A percentile compares a stretch with the other conserved stretches of the same genome.
phyloP scores from a whole-genome alignment of 768 basidiomycete genomes.

The Lactifluus volemus region DNA sequence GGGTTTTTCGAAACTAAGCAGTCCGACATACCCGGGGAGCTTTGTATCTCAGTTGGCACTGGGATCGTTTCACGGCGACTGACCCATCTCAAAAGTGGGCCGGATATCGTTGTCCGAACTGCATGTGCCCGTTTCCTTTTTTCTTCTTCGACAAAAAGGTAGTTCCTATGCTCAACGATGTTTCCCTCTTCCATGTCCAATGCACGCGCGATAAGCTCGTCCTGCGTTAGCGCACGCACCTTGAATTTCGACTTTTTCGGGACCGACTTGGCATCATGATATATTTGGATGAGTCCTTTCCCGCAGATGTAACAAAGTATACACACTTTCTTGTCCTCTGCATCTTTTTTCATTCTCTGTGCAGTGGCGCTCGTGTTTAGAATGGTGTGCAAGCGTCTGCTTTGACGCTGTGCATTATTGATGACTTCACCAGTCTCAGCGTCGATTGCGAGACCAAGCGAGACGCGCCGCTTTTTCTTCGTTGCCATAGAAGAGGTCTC shows the following conservation, averaged over 20 bases:
- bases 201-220: conserved; percentile 75
- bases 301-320: neutral
- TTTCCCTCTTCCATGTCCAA: conserved; percentile 86
- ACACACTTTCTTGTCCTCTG: conserved; percentile 52
- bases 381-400: conserved; percentile 60
- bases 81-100: conserved; percentile 64
- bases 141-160: conserved; percentile 74
- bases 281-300: conserved; percentile 18
- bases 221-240: conserved; percentile 56
- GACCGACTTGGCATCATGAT: conserved; percentile 25
- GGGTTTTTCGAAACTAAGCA: neutral
- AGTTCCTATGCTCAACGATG: conserved; percentile 66
- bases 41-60: conserved; percentile 27
- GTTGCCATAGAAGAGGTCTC: conserved; percentile 21
- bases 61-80: conserved; percentile 54
- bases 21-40: conserved; percentile 27
- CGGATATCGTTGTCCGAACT: conserved; percentile 51
- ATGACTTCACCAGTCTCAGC: conserved; percentile 55
- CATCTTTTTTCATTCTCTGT: conserved; percentile 52
- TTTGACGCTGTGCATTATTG: conserved; percentile 39
- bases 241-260: conserved; percentile 54
- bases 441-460: conserved; percentile 45
- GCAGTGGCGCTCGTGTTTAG: conserved; percentile 61
- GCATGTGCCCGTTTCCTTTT: conserved; percentile 62
- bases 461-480: conserved; percentile 40